Base-by-base conservation (phyloP, 1,284 basidiomycete species). In the Pseudozyma tsukubaensis region DNA sequence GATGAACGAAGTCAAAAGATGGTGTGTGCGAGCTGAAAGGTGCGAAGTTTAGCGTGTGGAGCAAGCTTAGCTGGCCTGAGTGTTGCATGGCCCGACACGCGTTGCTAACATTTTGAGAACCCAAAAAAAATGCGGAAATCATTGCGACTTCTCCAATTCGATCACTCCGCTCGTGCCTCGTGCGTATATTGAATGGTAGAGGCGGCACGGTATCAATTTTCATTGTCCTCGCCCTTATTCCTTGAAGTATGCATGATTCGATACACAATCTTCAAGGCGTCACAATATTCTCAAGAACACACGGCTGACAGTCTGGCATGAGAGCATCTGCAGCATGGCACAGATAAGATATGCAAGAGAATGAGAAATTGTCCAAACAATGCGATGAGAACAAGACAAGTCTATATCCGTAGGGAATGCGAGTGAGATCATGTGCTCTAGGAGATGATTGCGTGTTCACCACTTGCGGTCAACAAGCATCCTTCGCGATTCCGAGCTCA, bases 401-500 rank as follows among this genome's bases (percentile, higher is more conserved):
- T 1, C 21, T 10, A 16, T 7, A 35, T 36, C 34, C 36, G 12
- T 24, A 19, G 16, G n/a, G n/a, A 40, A 19, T 32, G 40, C 19
- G 29, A 19, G 40, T 43, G 16, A 19, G 29, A 49, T n/a, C 39
- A n/a, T n/a, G n/a, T n/a, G n/a, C 24, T 14, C 39, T 18, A 24
- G n/a, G 12, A 36, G 10, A 34, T 36, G 37, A n/a, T n/a, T n/a
- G n/a, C n/a, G 5, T 14, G 49, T 50, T 59, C 59, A 74, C 62
- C 62, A 70, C 71, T 73, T 73, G 44, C 71, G 71, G 40, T 73
- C 65, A n/a, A 68, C 71, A 13, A 73, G 65, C 65, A 73, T 68
- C 45, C 65, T 59, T 35, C 71, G 45, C 19, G 71, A 73, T 43
- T 74, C 72, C 39, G 58, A 50, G 59, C 72, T 66, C 53, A 69